phyloP scores from a whole-genome alignment of 2,329 filamentous ascomycete species.

The Diaporthe aspalathi region DNA sequence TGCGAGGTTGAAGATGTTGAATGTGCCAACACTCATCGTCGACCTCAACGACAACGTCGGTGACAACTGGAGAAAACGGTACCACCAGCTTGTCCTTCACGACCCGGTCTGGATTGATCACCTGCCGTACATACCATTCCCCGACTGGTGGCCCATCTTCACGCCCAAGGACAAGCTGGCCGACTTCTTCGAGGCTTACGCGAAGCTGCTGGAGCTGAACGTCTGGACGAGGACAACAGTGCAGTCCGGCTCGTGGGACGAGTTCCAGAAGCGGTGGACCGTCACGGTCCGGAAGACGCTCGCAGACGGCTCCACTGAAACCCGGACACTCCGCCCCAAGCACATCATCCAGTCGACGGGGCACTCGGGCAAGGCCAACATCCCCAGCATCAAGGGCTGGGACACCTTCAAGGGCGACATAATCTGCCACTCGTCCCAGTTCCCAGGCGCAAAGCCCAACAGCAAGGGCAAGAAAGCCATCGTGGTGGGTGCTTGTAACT shows the following conservation, averaged over 20 bases:
- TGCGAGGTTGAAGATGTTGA: constrained; percentile 66
- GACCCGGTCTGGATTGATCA: constrained; percentile 71
- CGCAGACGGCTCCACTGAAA: constrained; percentile 47
- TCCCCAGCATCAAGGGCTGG: constrained; percentile 51
- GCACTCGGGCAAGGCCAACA: constrained; percentile 58
- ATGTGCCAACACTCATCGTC: constrained; percentile 62
- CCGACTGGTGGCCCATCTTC: constrained; percentile 72
- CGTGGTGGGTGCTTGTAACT: constrained; percentile 76
- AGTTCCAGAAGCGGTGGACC: constrained; percentile 63
- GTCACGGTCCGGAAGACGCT: constrained; percentile 53
- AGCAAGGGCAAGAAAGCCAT: constrained; percentile 69
- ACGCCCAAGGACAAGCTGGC: constrained; percentile 76
- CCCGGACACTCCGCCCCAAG: constrained; percentile 58
- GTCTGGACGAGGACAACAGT: constrained; percentile 68
- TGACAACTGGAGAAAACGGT: constrained; percentile 71
- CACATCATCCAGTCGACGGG: constrained; percentile 67
- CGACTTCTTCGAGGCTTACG: constrained; percentile 73
- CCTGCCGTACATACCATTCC: constrained; percentile 71
- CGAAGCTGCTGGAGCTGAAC: constrained; percentile 70
- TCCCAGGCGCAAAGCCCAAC: constrained; percentile 61
- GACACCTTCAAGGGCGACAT: constrained; percentile 68
- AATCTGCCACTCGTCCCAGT: constrained; percentile 72
- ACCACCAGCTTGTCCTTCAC: constrained; percentile 68
- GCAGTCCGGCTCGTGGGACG: constrained; percentile 59
- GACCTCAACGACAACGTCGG: constrained; percentile 64